Conservation (phyloP, 768 basidiomycete species). For the Suillus fuscotomentosus region DNA sequence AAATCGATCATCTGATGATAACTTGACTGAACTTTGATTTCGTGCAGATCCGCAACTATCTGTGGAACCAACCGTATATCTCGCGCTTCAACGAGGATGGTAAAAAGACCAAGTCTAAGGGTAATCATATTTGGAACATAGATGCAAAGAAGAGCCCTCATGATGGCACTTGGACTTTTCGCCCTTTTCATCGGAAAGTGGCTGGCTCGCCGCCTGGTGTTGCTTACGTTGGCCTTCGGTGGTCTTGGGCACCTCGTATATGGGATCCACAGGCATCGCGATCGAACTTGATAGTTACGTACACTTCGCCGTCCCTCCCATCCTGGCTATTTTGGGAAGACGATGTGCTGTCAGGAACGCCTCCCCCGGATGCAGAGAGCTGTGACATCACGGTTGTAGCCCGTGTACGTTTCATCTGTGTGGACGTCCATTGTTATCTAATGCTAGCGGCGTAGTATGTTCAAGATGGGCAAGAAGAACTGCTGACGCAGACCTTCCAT, state of each 20-base stretch:
- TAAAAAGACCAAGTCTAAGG: constrained; percentile 98
- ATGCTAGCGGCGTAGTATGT: constrained; percentile 46
- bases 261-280: constrained; percentile 96
- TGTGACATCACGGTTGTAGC: constrained; percentile 77
- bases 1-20: constrained; percentile 4
- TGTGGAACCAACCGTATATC: constrained; percentile 94
- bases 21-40: constrained; percentile 20
- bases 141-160: constrained; percentile 77
- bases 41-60: constrained; percentile 82
- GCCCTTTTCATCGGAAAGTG: constrained; percentile 85
- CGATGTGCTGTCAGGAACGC: constrained; percentile 79
- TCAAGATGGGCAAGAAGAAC: constrained; percentile 74
- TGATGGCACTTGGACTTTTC: constrained; percentile 82
- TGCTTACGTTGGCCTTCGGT: constrained; percentile 78
- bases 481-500: constrained; percentile 63
- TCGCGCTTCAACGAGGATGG: constrained; percentile 98
- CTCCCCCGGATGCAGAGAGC: constrained; percentile 71
- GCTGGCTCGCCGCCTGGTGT: constrained; percentile 79
- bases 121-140: constrained; percentile 99
- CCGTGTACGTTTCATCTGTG: constrained; percentile 47
- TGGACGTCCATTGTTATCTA: constrained; percentile 12
- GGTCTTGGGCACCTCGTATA: constrained; percentile 90
- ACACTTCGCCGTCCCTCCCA: constrained; percentile 79
- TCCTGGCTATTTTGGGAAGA: constrained; percentile 88
- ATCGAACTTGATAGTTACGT: constrained; percentile 74